Evolutionary conservation across 2,329 filamentous ascomycete genomes (phyloP).

Genomic region (Ambrosiella beaveri): DNA sequence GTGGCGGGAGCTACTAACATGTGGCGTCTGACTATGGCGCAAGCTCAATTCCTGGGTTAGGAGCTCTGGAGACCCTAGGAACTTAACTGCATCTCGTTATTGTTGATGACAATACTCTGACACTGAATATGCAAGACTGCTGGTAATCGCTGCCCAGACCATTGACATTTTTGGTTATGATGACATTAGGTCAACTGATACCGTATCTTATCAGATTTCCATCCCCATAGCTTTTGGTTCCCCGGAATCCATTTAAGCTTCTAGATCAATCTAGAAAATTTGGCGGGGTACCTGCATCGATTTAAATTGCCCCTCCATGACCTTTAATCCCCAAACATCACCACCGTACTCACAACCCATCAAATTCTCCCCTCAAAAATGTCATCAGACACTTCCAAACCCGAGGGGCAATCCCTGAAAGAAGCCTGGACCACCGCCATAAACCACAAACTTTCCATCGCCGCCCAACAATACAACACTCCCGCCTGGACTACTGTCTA

Average conservation of each 20-base stretch:
- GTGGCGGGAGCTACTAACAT: not conserved
- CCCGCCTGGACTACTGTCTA: constrained; percentile 52
- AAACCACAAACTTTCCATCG: constrained; percentile 36
- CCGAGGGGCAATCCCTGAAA: constrained; percentile 33
- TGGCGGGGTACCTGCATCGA: constrained; percentile 7
- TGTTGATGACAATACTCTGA: too few relatives aligned
- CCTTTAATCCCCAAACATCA: not conserved
- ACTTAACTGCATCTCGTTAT: too few relatives aligned
- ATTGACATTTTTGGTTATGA: too few relatives aligned
- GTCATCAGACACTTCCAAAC: constrained; percentile 16
- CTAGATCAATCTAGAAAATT: not conserved
- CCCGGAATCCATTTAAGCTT: not conserved
- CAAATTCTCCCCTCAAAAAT: not conserved
- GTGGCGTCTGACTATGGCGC: too few relatives aligned
- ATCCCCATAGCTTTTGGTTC: too few relatives aligned
- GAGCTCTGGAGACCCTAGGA: too few relatives aligned
- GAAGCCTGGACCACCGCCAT: constrained; percentile 34
- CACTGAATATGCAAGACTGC: too few relatives aligned
- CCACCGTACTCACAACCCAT: not conserved
- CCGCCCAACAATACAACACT: constrained; percentile 45
- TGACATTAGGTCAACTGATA: too few relatives aligned
- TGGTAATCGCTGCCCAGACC: too few relatives aligned
- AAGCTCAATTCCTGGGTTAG: too few relatives aligned
- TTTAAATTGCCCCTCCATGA: not conserved
- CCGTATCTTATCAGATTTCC: too few relatives aligned